These are phyloP conservation scores for Diutina pseudorugosa DNA, from an alignment of 1,139 yeast species.

Conservation along the genomic window DNA sequence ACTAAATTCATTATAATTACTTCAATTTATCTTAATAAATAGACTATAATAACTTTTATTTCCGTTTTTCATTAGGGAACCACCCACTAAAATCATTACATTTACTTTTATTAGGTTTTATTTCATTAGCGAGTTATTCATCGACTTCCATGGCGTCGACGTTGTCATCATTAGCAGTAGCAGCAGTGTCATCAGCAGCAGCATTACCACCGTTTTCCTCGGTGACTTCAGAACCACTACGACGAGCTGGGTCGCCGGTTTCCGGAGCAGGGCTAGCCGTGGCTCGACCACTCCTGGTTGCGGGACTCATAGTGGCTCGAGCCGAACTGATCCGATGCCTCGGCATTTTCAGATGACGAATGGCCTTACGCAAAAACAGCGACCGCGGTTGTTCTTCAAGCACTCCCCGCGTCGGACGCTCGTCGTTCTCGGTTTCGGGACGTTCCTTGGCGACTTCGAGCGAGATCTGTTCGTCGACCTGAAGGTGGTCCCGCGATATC, in stretches of 20 bases:
- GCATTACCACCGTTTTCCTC: neutral
- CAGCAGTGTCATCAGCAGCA: slow-evolving; percentile 7
- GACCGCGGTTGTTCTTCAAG: neutral
- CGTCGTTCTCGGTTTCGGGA: neutral
- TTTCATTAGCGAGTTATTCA: slow-evolving; percentile 7
- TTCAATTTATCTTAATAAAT: no score
- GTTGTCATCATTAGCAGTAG: slow-evolving; percentile 8
- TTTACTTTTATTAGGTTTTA: no score
- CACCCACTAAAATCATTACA: no score
- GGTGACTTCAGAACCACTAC: neutral
- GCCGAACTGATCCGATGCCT: neutral
- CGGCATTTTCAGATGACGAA: neutral
- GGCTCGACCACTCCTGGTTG: no score
- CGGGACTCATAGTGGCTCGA: neutral
- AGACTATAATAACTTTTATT: no score
- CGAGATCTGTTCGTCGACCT: slow-evolving; percentile 18
- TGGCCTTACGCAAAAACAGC: neutral
- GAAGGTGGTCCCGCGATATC: slow-evolving; percentile 27
- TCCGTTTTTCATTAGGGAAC: no score
- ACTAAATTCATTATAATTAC: no score
- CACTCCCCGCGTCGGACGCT: neutral
- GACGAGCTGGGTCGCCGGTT: no score
- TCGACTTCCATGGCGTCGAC: slow-evolving; percentile 9
- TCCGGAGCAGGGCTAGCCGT: no score
- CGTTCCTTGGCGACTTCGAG: slow-evolving; percentile 6